Conservation (phyloP, 192 early-diverging fungal genomes). For the Backusella liffmaniae region DNA sequence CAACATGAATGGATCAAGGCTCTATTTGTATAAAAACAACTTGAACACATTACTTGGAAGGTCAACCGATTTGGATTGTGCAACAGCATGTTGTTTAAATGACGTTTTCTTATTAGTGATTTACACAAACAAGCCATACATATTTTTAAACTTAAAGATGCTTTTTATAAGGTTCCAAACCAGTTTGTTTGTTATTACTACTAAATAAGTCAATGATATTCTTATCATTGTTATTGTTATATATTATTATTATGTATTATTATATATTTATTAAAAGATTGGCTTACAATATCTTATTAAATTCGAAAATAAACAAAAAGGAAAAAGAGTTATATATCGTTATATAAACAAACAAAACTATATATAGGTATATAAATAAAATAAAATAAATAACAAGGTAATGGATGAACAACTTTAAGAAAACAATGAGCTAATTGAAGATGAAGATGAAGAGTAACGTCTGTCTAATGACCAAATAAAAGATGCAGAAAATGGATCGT, state of each 20-base stretch:
- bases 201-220: neutral
- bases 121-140: neutral
- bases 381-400: neutral
- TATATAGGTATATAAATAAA: neutral
- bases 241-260: neutral
- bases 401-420: neutral
- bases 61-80: neutral
- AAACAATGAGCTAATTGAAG: constrained; percentile 3
- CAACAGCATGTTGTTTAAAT: neutral
- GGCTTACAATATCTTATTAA: neutral
- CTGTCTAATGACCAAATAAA: constrained; percentile 6
- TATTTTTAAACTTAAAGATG: neutral
- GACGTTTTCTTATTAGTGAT: neutral
- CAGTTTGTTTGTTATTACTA: neutral
- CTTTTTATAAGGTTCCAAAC: neutral
- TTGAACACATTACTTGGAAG: neutral
- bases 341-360: neutral
- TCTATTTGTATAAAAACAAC: neutral
- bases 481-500: neutral
- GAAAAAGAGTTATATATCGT: neutral
- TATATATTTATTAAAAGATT: neutral
- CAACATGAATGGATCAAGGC: neutral
- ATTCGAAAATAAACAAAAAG: neutral
- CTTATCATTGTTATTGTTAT: neutral
- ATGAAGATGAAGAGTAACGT: constrained; percentile 15